These are phyloP conservation scores for Arthrinium phaeospermum DNA, from an alignment of 2,329 filamentous ascomycete species.

Conservation along the genomic window DNA sequence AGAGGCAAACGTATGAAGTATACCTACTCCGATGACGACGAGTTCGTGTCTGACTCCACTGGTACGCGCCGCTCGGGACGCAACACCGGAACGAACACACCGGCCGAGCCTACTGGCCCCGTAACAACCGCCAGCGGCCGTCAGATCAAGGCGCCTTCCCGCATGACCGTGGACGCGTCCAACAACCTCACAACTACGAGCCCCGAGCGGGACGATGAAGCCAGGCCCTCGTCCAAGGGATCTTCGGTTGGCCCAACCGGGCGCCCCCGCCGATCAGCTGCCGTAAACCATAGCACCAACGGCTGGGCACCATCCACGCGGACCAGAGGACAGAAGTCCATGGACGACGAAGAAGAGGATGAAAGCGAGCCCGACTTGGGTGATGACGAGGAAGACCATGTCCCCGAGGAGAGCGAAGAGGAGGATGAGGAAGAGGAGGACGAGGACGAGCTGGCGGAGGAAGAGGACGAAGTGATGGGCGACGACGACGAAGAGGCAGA, in stretches of 20 bases:
- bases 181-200: slow-evolving; percentile 54
- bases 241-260: slow-evolving; percentile 50
- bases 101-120: slow-evolving; percentile 67
- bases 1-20: slow-evolving; percentile 96
- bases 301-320: slow-evolving; percentile 49
- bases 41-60: slow-evolving; percentile 69
- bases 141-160: slow-evolving; percentile 74
- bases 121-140: slow-evolving; percentile 84
- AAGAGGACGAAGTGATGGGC: slow-evolving; percentile 52
- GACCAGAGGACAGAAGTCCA: slow-evolving; percentile 60
- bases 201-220: slow-evolving; percentile 34
- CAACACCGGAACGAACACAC: slow-evolving; percentile 75
- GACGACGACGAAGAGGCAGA: slow-evolving; percentile 56
- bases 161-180: slow-evolving; percentile 66
- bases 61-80: slow-evolving; percentile 70
- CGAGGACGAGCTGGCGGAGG: slow-evolving; percentile 46
- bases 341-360: slow-evolving; percentile 53
- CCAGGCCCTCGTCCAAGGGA: slow-evolving; percentile 43
- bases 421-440: slow-evolving; percentile 58
- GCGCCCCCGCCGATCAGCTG: slow-evolving; percentile 57
- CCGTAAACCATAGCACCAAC: slow-evolving; percentile 55
- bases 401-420: slow-evolving; percentile 62
- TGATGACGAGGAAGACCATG: slow-evolving; percentile 74
- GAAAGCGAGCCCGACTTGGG: slow-evolving; percentile 52
- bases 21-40: slow-evolving; percentile 90